phyloP scores from a whole-genome alignment of 2,329 filamentous ascomycete species.

The Fusarium paranaense region DNA sequence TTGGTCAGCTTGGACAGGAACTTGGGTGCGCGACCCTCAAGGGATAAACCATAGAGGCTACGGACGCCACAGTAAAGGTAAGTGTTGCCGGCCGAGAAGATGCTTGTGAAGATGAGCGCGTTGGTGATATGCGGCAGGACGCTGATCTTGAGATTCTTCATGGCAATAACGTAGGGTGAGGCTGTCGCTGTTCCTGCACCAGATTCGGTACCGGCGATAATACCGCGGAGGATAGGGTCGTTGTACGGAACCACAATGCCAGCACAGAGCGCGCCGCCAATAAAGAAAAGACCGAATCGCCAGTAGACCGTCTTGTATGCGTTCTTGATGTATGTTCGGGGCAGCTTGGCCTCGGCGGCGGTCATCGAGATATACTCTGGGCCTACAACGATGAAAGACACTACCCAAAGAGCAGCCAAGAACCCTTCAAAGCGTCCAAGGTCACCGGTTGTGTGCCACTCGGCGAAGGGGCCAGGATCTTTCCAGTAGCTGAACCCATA shows the following conservation, averaged over 20 bases:
- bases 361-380: constrained; percentile 4
- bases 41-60: not conserved
- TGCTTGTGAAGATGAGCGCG: not conserved
- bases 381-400: not conserved
- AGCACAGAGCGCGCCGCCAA: not conserved
- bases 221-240: not conserved
- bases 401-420: not conserved
- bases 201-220: not conserved
- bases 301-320: not conserved
- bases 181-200: not conserved
- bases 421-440: not conserved
- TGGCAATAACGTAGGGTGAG: constrained; percentile 6
- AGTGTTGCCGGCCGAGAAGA: constrained; percentile 4
- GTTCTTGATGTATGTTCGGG: not conserved
- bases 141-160: not conserved
- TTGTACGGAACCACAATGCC: not conserved
- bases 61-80: not conserved
- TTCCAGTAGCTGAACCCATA: constrained; percentile 4
- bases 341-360: not conserved
- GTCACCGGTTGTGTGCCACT: not conserved
- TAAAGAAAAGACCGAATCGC: constrained; percentile 3
- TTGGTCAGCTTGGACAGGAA: not conserved
- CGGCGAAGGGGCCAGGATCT: not conserved
- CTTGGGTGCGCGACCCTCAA: constrained; percentile 1
- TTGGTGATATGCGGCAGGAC: not conserved